These are phyloP conservation scores for Phialocephala sp. DNA, from an alignment of 2,329 filamentous ascomycete species.

Conservation along the genomic window DNA sequence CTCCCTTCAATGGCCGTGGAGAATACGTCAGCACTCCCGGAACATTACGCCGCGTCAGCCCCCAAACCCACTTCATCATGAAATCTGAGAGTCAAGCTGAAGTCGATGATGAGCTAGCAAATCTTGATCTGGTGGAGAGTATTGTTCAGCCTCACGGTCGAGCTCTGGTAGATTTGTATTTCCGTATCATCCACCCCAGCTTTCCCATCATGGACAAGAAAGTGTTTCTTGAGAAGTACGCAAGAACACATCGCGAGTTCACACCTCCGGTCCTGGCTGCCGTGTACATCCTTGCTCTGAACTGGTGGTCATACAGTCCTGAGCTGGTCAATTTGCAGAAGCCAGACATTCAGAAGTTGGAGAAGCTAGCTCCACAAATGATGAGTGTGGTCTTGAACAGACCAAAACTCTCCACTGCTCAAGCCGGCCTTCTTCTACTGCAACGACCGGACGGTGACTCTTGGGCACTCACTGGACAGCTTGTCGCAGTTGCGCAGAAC, in stretches of 20 bases:
- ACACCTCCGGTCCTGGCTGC: conserved; percentile 63
- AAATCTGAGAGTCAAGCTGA: conserved; percentile 73
- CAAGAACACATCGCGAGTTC: conserved; percentile 60
- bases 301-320: conserved; percentile 65
- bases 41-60: conserved; percentile 74
- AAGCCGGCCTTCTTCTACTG: conserved; percentile 59
- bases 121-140: conserved; percentile 39
- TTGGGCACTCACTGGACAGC: conserved; percentile 49
- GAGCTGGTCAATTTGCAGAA: conserved; percentile 54
- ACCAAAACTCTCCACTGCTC: conserved; percentile 59
- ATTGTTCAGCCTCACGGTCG: conserved; percentile 38
- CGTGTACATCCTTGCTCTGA: conserved; percentile 65
- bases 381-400: conserved; percentile 54
- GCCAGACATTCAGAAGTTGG: conserved; percentile 48
- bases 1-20: conserved; percentile 78
- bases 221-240: conserved; percentile 66
- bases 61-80: conserved; percentile 78
- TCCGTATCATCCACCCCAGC: conserved; percentile 54
- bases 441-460: conserved; percentile 46
- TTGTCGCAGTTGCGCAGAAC: conserved; percentile 59
- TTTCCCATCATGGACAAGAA: conserved; percentile 61
- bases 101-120: conserved; percentile 37
- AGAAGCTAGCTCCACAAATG: conserved; percentile 49
- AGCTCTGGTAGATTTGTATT: conserved; percentile 38
- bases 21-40: conserved; percentile 73